Percentiles rank a stretch among this genome's conserved stretches.
phyloP scores from a whole-genome alignment of 2,329 filamentous ascomycete species.

The Truncatella angustata region DNA sequence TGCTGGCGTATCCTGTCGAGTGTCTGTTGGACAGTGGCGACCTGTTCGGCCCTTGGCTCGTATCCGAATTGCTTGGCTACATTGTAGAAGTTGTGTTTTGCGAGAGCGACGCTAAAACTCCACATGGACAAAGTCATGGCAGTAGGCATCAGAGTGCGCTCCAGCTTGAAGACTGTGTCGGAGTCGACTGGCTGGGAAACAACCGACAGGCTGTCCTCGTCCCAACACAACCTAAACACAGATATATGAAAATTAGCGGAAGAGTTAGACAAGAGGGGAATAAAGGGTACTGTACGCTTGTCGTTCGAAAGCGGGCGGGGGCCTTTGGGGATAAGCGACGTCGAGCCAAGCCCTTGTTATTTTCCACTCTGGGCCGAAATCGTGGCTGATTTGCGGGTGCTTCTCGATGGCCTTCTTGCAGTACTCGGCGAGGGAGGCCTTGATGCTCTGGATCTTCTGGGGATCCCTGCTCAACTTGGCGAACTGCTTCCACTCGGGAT shows the following conservation, averaged over 20 bases:
- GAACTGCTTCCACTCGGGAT: conserved; percentile 65
- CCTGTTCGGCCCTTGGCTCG: conserved; percentile 19
- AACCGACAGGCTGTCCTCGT: conserved; percentile 51
- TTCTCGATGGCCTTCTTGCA: conserved; percentile 38
- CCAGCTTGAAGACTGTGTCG: conserved; percentile 40
- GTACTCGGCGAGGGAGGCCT: conserved; percentile 26
- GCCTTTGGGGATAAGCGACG: conserved; percentile 55
- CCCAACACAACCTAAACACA: conserved; percentile 19
- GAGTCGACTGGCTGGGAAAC: conserved; percentile 48
- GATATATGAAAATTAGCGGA: conserved; percentile 21
- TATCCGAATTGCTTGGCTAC: conserved; percentile 47
- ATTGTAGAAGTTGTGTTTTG: conserved; percentile 42
- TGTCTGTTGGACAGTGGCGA: conserved; percentile 28
- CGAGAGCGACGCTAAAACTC: conserved; percentile 48
- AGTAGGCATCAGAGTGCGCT: conserved; percentile 52
- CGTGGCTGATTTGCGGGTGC: conserved; percentile 39
- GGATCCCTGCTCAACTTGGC: conserved; percentile 55
- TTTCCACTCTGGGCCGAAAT: conserved; percentile 46
- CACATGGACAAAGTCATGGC: conserved; percentile 49
- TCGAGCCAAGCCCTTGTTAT: conserved; percentile 58
- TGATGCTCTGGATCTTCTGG: conserved; percentile 45
- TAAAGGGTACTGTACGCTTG: conserved; percentile 51
- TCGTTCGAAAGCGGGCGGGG: conserved; percentile 58
- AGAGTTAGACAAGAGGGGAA: not conserved
- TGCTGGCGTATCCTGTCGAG: conserved; percentile 28